Evolutionary conservation across 2,329 filamentous ascomycete genomes (phyloP).

Genomic region (Cercospora canescens): DNA sequence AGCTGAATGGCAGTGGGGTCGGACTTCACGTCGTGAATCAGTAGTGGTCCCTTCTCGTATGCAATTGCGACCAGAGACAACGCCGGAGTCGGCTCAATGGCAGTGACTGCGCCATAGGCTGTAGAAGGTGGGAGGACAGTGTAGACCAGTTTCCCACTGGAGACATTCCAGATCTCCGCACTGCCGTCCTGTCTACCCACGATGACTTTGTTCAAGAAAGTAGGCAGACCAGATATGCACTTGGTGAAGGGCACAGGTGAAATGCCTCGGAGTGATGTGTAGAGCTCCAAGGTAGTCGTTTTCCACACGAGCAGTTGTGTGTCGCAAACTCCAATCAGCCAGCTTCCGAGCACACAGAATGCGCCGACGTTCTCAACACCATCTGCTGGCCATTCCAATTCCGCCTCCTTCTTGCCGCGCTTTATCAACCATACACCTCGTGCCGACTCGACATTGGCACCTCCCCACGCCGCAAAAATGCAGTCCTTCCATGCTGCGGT

Average conservation of each 20-base stretch:
- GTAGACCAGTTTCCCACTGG: conserved; percentile 86
- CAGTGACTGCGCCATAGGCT: conserved; percentile 78
- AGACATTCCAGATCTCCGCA: conserved; percentile 97
- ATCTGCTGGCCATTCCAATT: conserved; percentile 68
- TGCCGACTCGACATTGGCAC: conserved; percentile 50
- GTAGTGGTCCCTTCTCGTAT: conserved; percentile 75
- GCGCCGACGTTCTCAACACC: conserved; percentile 71
- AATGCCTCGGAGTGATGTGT: conserved; percentile 72
- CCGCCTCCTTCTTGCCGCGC: conserved; percentile 78
- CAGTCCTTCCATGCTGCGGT: conserved; percentile 84
- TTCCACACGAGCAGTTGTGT: conserved; percentile 90
- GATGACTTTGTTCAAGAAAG: conserved; percentile 94
- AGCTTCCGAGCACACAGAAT: conserved; percentile 82
- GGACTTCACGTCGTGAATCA: conserved; percentile 77
- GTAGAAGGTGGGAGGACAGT: conserved; percentile 77
- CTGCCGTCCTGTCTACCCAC: conserved; percentile 83
- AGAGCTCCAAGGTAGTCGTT: conserved; percentile 77
- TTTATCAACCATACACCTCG: conserved; percentile 89
- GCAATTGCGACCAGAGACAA: conserved; percentile 85
- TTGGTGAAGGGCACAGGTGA: conserved; percentile 68
- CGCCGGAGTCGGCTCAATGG: conserved; percentile 79
- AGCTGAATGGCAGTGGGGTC: conserved; percentile 68
- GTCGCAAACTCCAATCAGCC: conserved; percentile 78
- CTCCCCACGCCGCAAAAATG: conserved; percentile 88
- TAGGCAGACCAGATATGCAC: conserved; percentile 83